phyloP scores from a whole-genome alignment of 345 rosid genomes.

The Boechera divaricarpa region DNA sequence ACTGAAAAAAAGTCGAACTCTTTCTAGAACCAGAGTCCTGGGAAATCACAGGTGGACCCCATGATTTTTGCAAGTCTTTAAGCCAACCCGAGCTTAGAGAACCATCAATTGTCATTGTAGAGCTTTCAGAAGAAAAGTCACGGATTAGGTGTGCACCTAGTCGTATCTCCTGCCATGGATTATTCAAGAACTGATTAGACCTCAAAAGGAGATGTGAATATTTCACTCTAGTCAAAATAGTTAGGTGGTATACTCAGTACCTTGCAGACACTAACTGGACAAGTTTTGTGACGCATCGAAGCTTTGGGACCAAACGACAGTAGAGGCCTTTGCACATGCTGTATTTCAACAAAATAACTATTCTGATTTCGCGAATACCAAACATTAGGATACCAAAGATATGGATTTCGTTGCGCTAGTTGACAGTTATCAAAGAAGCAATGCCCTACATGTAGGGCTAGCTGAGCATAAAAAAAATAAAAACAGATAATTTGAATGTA shows the following conservation, averaged over 20 bases:
- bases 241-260: conserved; percentile 50
- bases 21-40: conserved; percentile 62
- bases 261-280: conserved; percentile 93
- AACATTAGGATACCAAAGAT: conserved; percentile 8
- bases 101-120: conserved; percentile 69
- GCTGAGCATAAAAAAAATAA: not conserved
- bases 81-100: conserved; percentile 85
- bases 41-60: conserved; percentile 59
- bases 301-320: conserved; percentile 95
- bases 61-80: conserved; percentile 67
- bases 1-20: conserved; percentile 55
- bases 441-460: not conserved
- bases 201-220: conserved; percentile 35
- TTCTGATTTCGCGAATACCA: conserved; percentile 15
- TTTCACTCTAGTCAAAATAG: conserved; percentile 18
- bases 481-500: not conserved
- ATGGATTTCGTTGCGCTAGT: conserved; percentile 1
- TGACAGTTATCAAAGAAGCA: conserved; percentile 17
- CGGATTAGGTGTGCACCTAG: conserved; percentile 72
- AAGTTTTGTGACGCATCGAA: conserved; percentile 76
- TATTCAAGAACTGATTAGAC: conserved; percentile 35
- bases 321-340: conserved; percentile 95
- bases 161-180: conserved; percentile 71
- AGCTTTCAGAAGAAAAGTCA: conserved; percentile 75
- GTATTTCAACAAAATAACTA: conserved; percentile 45